These are phyloP conservation scores for Arabidopsis arenosa DNA, from an alignment of 345 rosid species.

Conservation along the genomic window DNA sequence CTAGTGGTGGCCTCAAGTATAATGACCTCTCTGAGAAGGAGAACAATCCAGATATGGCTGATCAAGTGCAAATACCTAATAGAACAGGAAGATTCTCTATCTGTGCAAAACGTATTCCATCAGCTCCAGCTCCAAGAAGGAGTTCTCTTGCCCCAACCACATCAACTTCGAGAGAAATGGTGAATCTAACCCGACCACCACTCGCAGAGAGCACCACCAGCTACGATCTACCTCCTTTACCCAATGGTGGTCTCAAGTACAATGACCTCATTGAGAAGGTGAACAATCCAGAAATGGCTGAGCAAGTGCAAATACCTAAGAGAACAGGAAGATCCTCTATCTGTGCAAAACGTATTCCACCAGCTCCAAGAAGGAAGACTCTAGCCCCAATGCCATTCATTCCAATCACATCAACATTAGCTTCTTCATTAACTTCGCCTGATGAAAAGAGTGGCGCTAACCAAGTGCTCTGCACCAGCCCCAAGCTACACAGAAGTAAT, in stretches of 20 bases:
- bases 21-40: constrained; percentile 74
- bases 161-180: constrained; percentile 49
- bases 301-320: constrained; percentile 56
- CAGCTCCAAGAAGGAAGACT: constrained; percentile 56
- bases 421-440: constrained; percentile 47
- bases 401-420: constrained; percentile 42
- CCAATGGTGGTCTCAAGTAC: constrained; percentile 50
- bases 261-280: constrained; percentile 71
- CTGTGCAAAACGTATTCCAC: constrained; percentile 54
- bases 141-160: constrained; percentile 56
- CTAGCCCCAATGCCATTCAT: constrained; percentile 58
- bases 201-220: constrained; percentile 49
- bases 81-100: constrained; percentile 81
- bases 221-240: constrained; percentile 49
- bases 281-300: constrained; percentile 70
- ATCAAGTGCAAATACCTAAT: constrained; percentile 57
- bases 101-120: constrained; percentile 54
- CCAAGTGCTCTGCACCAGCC: constrained; percentile 57
- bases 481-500: constrained; percentile 54
- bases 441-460: constrained; percentile 45
- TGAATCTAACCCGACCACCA: constrained; percentile 49
- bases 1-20: constrained; percentile 48
- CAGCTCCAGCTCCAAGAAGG: constrained; percentile 67
- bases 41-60: constrained; percentile 75
- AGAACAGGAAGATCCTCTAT: constrained; percentile 78